phyloP scores from a whole-genome alignment of 345 rosid species.

The Euphorbia lathyris region DNA sequence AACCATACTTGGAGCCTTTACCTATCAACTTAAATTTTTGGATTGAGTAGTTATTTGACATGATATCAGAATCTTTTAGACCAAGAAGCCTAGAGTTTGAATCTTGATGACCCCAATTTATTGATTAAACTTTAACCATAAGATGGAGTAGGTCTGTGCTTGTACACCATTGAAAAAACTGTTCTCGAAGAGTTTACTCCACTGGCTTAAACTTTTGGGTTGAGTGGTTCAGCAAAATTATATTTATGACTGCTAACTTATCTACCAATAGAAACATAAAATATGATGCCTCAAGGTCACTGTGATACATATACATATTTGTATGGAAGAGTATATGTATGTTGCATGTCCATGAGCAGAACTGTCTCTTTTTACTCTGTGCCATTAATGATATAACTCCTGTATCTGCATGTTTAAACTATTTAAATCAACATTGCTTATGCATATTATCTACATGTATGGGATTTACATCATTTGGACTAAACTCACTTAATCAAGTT shows the following conservation, averaged over 20 bases:
- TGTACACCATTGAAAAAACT: background rate
- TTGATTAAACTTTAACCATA: too few species aligned
- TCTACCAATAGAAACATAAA: background rate
- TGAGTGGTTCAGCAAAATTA: background rate
- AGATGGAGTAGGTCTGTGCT: too few species aligned
- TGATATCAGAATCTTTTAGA: background rate
- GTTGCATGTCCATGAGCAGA: background rate
- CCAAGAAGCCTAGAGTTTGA: too few species aligned
- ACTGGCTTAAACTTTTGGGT: background rate
- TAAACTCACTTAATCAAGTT: slow-evolving; percentile 16
- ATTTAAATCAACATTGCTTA: background rate
- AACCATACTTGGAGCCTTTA: too few species aligned
- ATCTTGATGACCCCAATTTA: too few species aligned
- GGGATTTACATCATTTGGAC: slow-evolving; percentile 1
- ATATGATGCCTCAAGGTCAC: background rate
- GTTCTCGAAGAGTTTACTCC: background rate
- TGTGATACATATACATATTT: background rate
- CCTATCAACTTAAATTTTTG: too few species aligned
- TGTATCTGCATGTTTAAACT: background rate
- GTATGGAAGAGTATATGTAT: background rate
- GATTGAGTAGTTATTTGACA: too few species aligned
- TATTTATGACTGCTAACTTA: background rate
- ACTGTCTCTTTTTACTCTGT: background rate
- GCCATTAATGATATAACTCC: background rate
- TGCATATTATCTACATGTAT: background rate